Conservation (phyloP, 306 rosid genomes). For the Glycine tomentella region DNA sequence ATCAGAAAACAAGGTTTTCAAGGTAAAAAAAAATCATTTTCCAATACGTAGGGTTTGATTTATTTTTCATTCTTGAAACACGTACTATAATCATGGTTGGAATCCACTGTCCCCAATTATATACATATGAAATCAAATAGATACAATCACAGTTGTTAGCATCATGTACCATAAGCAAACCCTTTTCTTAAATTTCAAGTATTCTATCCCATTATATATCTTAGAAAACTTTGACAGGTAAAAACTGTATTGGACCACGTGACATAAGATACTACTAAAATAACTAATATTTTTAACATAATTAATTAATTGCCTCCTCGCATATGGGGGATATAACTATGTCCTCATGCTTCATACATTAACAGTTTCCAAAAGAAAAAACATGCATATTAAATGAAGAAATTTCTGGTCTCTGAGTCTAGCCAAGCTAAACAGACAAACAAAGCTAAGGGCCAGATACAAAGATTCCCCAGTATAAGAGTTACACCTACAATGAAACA, state of each 20-base stretch:
- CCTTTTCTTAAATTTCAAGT: background rate
- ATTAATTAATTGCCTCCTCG: background rate
- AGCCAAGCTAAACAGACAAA: background rate
- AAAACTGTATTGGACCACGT: background rate
- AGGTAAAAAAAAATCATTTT: background rate
- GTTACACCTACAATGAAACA: background rate
- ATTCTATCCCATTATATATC: background rate
- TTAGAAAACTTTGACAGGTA: background rate
- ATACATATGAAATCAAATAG: constrained; percentile 5
- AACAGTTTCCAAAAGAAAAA: constrained; percentile 24
- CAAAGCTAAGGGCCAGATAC: background rate
- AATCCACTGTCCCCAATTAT: constrained; percentile 2
- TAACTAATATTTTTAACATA: background rate
- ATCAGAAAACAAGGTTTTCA: constrained; percentile 2
- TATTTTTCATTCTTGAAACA: background rate
- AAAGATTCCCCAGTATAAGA: background rate
- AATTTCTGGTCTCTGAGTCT: background rate
- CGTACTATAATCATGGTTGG: background rate
- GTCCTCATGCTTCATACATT: background rate
- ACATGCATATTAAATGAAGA: background rate
- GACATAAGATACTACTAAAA: background rate
- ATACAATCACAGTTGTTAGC: background rate
- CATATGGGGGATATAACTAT: constrained; percentile 5
- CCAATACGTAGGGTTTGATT: constrained; percentile 1
- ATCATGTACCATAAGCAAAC: background rate